Base-by-base conservation (phyloP, 768 basidiomycete species). In the Lactarius deliciosus region DNA sequence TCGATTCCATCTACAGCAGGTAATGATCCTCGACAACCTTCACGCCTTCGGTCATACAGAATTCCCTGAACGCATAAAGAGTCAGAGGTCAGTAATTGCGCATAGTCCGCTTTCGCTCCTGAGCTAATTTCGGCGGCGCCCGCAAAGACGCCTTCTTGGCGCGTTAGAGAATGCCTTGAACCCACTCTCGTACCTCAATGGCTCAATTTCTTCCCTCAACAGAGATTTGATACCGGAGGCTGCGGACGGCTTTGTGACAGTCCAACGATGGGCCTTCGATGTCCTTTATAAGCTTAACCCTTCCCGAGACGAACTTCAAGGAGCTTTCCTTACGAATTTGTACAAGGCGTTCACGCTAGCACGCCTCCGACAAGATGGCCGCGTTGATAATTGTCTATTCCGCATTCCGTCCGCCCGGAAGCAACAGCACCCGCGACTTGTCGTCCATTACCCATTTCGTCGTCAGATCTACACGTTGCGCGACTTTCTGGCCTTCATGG, bases 101-200 rank as follows among this genome's bases (percentile, higher is more conserved):
- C 25, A 28, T 28, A 28, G 25, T 28, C 25, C 25, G 25, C 25
- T 28, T 28, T 28, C 25, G 25, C 25, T 28, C 25, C 25, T 28
- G 25, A 11, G 36, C 61, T 58, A 9, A 66, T 41, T 0, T n/a
- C n/a, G 25, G 25, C 6, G 22, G 25, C 32, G 16, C 18, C n/a
- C 16, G 2, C 53, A 53, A 22, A 67, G 66, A 13, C 13, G 53
- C 57, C 53, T 67, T 9, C 41, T 67, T 10, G 36, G 38, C 9
- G 25, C 40, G 9, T 73, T 88, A 0, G 82, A 86, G 61, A 81
- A 84, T 22, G 78, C 81, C 2, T 56, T 88, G 10, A 77, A 81
- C 65, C 87, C 88, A 1, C 72, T 82, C 1, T 77, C 73, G 61
- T 75, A 81, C 62, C 63, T 73, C 28, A 76, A 85, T 53, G 88